Base-by-base conservation (phyloP, 2,329 filamentous ascomycete species). In the Aspergillus vadensis region DNA sequence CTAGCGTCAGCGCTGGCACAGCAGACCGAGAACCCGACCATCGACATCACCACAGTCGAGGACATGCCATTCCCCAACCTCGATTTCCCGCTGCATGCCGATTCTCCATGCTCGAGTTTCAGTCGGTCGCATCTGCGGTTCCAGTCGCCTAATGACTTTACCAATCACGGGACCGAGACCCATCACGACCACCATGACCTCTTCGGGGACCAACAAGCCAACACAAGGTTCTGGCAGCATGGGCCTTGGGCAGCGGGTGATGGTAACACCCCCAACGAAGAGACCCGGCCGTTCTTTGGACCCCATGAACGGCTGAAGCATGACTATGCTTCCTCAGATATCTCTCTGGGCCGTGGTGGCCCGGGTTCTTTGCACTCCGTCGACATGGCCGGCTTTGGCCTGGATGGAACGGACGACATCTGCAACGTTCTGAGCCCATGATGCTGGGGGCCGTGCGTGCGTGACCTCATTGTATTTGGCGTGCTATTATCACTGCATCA, bases 371-470 rank as follows among this genome's bases (percentile, higher is more conserved):
- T 79, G 55, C 76, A 79, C 63, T 79, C 77, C 10, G 77, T 79
- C 62, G 77, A 79, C 57, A 79, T 79, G 76, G 77, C 76, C 59
- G 77, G 75, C 14, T 79, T 79, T 56, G 76, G 76, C 27, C 72
- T 77, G 32, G 77, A 79, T 65, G 69, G 60, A 21, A 69, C 71
- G 9, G 75, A 77, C 53, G 75, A 79, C 62, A 62, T 78, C 27
- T 68, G 68, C 57, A 68, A 65, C 44, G 75, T 70, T 43, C 69
- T 78, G 36, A 78, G 76, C 60, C 77, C 77, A 30, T 79, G 70
- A 73, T 12, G 60, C n/a, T 47, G 9, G 39, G 19, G 19, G 41
- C 32, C 5, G 32, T 36, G 32, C 51, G 23, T 39, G 38, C 41
- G 47, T 49, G 48, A 63, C 32, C 47, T 65, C 52, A 30, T 55